Conservation (phyloP, 2,329 filamentous ascomycete species). For the Aspergillus sp. region DNA sequence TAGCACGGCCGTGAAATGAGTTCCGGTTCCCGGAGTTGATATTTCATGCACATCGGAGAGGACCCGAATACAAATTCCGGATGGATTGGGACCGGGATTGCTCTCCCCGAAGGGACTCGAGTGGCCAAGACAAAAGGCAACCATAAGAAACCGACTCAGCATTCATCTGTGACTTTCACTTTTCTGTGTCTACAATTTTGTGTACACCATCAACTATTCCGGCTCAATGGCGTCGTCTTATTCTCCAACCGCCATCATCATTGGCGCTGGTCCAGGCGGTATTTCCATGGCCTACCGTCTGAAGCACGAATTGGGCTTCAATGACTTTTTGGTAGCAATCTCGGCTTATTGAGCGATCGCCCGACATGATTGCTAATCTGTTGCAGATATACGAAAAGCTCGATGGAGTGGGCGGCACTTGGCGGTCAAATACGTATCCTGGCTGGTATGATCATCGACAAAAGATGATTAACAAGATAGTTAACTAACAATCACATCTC, state of each 20-base stretch:
- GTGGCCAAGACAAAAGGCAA: no score
- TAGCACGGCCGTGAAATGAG: no score
- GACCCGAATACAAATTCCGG: no score
- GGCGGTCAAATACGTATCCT: constrained; percentile 7
- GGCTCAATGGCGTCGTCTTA: background rate
- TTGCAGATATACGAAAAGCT: constrained; percentile 9
- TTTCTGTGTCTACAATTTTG: no score
- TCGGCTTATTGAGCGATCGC: background rate
- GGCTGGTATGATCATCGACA: constrained; percentile 1
- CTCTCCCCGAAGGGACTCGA: no score
- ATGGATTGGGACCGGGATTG: no score
- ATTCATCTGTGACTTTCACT: no score
- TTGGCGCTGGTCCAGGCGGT: background rate
- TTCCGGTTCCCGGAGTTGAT: no score
- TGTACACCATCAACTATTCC: no score
- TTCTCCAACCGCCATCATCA: background rate
- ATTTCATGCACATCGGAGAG: no score
- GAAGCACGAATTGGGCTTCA: background rate
- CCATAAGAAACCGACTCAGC: no score
- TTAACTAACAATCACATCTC: background rate
- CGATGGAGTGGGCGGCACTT: constrained; percentile 6
- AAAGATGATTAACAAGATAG: background rate
- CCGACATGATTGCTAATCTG: background rate
- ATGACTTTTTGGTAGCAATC: background rate
- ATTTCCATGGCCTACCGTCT: background rate